Evolutionary conservation across 768 basidiomycete species (phyloP).

Genomic region (Hygrophoropsis aurantiaca): DNA sequence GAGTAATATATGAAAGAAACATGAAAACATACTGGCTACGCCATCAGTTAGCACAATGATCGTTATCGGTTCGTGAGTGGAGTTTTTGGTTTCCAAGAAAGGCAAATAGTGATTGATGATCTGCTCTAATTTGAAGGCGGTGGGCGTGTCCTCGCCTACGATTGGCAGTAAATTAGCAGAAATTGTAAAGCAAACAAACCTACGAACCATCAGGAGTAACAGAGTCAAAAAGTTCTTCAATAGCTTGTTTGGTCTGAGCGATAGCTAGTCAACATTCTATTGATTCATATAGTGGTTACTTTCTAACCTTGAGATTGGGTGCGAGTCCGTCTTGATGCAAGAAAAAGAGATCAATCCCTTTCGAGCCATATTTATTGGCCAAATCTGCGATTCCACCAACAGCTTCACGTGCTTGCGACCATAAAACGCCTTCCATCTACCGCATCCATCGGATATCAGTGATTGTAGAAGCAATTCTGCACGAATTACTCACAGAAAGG

Average conservation of each 20-base stretch:
- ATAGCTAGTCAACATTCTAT: no score
- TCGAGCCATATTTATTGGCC: constrained; percentile 34
- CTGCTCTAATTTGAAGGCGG: constrained; percentile 35
- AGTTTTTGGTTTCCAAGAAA: constrained; percentile 24
- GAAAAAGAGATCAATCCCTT: constrained; percentile 43
- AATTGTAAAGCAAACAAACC: background rate
- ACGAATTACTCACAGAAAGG: constrained; percentile 33
- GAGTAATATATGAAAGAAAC: background rate
- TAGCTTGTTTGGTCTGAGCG: constrained; percentile 19
- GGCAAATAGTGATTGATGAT: constrained; percentile 38
- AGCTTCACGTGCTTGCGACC: constrained; percentile 40
- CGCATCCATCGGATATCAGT: no score
- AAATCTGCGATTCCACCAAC: constrained; percentile 40
- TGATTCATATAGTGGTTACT: no score
- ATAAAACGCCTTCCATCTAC: constrained; percentile 42
- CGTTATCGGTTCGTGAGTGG: constrained; percentile 34
- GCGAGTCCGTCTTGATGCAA: constrained; percentile 35
- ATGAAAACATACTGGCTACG: constrained; percentile 36
- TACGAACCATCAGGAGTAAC: constrained; percentile 21
- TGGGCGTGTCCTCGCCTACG: constrained; percentile 36
- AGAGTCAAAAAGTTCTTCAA: constrained; percentile 24
- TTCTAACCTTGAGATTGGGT: constrained; percentile 19
- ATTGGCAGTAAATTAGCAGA: background rate
- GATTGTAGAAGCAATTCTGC: no score
- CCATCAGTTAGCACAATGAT: constrained; percentile 39